A percentile compares a stretch with the other conserved stretches of the same genome.
Conservation (phyloP, 805 yeast species). For the Wickerhamomyces hampshirensis region DNA sequence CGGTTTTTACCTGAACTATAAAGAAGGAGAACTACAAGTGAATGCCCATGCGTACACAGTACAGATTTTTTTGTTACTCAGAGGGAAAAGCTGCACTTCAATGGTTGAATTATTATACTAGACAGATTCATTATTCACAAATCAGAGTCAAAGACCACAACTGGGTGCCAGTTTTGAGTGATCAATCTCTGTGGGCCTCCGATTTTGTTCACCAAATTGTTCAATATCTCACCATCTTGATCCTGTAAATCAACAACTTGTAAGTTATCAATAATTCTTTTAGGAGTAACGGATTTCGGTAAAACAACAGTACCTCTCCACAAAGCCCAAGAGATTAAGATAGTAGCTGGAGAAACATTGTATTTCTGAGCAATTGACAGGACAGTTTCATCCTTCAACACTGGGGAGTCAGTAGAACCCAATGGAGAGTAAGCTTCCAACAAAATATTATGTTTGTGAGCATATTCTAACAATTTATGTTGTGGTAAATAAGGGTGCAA, state of each 20-base stretch:
- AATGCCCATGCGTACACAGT: no score
- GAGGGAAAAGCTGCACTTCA: no score
- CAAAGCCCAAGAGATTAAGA: slow-evolving; percentile 56
- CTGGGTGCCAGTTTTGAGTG: slow-evolving; percentile 20
- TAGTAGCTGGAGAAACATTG: slow-evolving; percentile 39
- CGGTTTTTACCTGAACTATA: no score
- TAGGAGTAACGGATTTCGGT: slow-evolving; percentile 44
- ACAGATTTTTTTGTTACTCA: no score
- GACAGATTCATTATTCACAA: neutral
- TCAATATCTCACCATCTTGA: slow-evolving; percentile 30
- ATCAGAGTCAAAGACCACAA: slow-evolving; percentile 31
- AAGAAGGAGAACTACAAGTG: no score
- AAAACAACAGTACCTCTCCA: slow-evolving; percentile 51
- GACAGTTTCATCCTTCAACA: slow-evolving; percentile 34
- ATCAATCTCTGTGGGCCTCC: slow-evolving; percentile 29
- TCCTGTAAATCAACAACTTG: slow-evolving; percentile 28
- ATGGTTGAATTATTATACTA: neutral
- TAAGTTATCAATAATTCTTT: slow-evolving; percentile 36
- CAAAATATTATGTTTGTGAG: slow-evolving; percentile 14
- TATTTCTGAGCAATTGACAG: slow-evolving; percentile 40
- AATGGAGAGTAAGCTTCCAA: slow-evolving; percentile 19
- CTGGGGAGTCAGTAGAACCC: slow-evolving; percentile 17
- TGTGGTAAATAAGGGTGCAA: slow-evolving; percentile 18
- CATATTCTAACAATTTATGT: slow-evolving; percentile 11
- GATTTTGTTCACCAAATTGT: slow-evolving; percentile 21